Percentiles rank a stretch among this genome's conserved stretches.
Evolutionary conservation across 495 filamentous ascomycete species (phyloP).

Genomic region (Penicillium pulvis): DNA sequence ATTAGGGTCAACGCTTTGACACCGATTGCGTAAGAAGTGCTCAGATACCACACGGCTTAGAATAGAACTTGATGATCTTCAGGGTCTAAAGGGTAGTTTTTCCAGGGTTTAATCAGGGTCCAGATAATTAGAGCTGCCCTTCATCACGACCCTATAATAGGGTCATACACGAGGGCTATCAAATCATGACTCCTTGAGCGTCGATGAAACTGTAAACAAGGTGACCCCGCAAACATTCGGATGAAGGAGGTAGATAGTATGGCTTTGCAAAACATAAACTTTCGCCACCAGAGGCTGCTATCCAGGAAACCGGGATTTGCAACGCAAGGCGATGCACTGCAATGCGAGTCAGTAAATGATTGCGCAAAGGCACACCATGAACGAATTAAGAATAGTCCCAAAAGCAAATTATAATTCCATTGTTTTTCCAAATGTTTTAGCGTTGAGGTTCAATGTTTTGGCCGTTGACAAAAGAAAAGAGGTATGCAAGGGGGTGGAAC

Average conservation of each 20-base stretch:
- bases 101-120: neutral
- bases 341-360: slow-evolving; percentile 26
- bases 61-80: neutral
- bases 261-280: slow-evolving; percentile 16
- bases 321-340: slow-evolving; percentile 30
- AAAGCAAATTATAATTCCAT: neutral
- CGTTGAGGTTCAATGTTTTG: slow-evolving; percentile 1
- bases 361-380: neutral
- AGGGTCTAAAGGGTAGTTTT: slow-evolving; percentile 1
- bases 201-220: neutral
- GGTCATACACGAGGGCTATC: slow-evolving; percentile 14
- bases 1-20: slow-evolving; percentile 18
- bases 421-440: neutral
- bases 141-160: neutral
- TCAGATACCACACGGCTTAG: slow-evolving; percentile 1
- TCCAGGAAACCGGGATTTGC: slow-evolving; percentile 22
- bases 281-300: slow-evolving; percentile 16
- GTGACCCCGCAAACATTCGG: slow-evolving; percentile 4
- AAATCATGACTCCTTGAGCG: slow-evolving; percentile 8
- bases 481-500: slow-evolving; percentile 26
- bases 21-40: neutral
- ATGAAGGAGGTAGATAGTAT: slow-evolving; percentile 3
- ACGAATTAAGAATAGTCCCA: slow-evolving; percentile 4
- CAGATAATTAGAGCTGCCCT: neutral
- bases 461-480: slow-evolving; percentile 18